These are phyloP conservation scores for Mycena capillaripes DNA, from an alignment of 768 basidiomycete species.

Conservation along the genomic window DNA sequence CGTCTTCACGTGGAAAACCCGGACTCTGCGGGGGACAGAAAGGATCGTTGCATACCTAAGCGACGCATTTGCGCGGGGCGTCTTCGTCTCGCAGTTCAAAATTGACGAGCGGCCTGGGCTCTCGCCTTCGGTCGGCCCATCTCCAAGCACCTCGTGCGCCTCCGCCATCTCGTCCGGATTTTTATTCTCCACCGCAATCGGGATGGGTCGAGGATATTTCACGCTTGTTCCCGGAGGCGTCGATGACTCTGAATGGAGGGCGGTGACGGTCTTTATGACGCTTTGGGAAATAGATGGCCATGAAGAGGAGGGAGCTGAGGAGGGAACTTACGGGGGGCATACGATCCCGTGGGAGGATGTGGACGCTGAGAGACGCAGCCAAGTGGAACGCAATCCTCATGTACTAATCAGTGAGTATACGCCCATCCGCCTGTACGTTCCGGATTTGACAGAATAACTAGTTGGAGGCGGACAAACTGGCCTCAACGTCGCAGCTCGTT, in stretches of 20 bases:
- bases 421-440: background rate
- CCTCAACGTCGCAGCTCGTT: constrained; percentile 55
- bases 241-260: constrained; percentile 47
- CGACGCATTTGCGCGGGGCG: constrained; percentile 5
- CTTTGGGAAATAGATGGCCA: constrained; percentile 52
- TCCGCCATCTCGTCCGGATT: constrained; percentile 52
- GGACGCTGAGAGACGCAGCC: constrained; percentile 40
- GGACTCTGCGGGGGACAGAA: background rate
- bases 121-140: background rate
- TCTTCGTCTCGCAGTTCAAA: background rate
- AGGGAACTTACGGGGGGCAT: constrained; percentile 50
- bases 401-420: constrained; percentile 38
- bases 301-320: constrained; percentile 40
- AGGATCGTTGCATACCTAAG: background rate
- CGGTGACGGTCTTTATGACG: constrained; percentile 49
- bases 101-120: background rate
- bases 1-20: constrained; percentile 18
- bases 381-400: constrained; percentile 53
- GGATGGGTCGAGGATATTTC: constrained; percentile 51
- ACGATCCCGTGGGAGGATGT: constrained; percentile 53
- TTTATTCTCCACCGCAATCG: constrained; percentile 50
- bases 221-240: constrained; percentile 40
- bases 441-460: constrained; percentile 15
- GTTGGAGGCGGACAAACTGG: constrained; percentile 61
- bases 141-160: background rate